Evolutionary conservation across 495 filamentous ascomycete genomes (phyloP), one percentile per base, ranked within the genome.

Genomic region (Bacidia rubella): DNA sequence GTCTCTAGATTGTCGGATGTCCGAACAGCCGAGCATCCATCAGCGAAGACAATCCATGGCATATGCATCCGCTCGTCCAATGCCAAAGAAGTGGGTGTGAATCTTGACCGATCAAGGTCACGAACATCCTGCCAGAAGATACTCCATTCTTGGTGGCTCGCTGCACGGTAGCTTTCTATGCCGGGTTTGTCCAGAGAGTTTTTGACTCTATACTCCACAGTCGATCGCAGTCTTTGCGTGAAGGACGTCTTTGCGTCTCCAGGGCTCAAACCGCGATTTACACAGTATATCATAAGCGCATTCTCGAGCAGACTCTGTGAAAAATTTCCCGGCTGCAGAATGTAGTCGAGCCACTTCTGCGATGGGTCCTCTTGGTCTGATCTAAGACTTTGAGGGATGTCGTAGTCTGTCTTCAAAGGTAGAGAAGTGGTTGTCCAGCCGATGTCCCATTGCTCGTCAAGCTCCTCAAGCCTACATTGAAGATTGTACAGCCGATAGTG

Each of bases 81-180:
- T 0, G 79, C 77, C 27, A 97, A 68, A 2, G 86, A 79, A 38
- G 94, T 63, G 2, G 82, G 78, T 60, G 95, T 87, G 4, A 83
- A 81, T 60, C 89, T 76, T 54, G 85, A 81, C 54, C 82, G 88
- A 60, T 99, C 85, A 21, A 99, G 74, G 61, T 97, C 90, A 11
- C 80, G 71, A 46, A 90, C 74, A 21, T 96, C 74, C 39, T 90
- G 81, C 69, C 85, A 92, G 66, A 92, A 93, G 42, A 86, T 75
- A 40, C 83, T 79, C 93, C 92, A 98, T 61, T 96, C 90, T 9
- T 81, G 70, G 62, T 89, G 80, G 39, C 81, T 82, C 26, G 83
- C 79, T 25, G 67, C 66, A 40, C 80, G 74, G 63, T 85, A 90
- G 40, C 81, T 76, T 12, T 79, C 73, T 54, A 85, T 85, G 54